Evolutionary conservation across 1,284 basidiomycete species (phyloP).

Genomic region (Ceratobasidium sp.): DNA sequence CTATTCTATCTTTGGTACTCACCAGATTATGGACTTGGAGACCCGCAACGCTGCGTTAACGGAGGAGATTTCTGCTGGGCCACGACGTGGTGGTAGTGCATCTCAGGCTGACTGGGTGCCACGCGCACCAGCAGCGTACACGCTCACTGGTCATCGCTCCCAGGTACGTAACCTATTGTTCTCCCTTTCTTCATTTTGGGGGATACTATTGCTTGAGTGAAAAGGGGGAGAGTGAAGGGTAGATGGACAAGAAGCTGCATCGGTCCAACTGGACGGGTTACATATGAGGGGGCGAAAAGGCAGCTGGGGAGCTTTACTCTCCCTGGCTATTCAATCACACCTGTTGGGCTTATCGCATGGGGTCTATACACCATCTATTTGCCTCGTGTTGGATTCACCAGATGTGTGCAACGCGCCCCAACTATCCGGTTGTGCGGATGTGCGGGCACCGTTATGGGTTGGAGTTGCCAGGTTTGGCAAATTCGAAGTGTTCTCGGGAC

Average conservation of each 20-base stretch:
- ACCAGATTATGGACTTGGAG: slow-evolving; percentile 89
- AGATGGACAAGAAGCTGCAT: slow-evolving; percentile 22
- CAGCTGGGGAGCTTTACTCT: slow-evolving; percentile 11
- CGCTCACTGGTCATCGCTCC: slow-evolving; percentile 81
- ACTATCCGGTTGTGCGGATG: slow-evolving; percentile 21
- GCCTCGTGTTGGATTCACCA: slow-evolving; percentile 41
- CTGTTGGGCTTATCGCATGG: slow-evolving; percentile 34
- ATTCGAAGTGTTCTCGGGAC: slow-evolving; percentile 1
- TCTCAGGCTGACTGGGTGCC: slow-evolving; percentile 84
- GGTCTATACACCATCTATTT: slow-evolving; percentile 23
- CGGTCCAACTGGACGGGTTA: slow-evolving; percentile 1
- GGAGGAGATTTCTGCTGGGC: slow-evolving; percentile 74
- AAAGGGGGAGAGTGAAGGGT: not conserved
- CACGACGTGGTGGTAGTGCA: slow-evolving; percentile 62
- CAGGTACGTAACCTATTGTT: slow-evolving; percentile 53
- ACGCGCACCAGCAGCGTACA: slow-evolving; percentile 79
- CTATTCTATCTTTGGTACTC: slow-evolving; percentile 8
- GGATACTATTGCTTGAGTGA: not conserved
- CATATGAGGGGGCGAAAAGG: slow-evolving; percentile 13
- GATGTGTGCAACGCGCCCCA: slow-evolving; percentile 37
- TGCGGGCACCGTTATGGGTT: slow-evolving; percentile 13
- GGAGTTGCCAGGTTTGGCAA: slow-evolving; percentile 39
- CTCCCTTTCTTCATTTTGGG: not conserved
- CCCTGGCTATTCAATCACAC: slow-evolving; percentile 28
- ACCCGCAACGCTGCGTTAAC: slow-evolving; percentile 77